Evolutionary conservation across 805 yeast genomes (phyloP).

Genomic region (Ogataea paraovalis): DNA sequence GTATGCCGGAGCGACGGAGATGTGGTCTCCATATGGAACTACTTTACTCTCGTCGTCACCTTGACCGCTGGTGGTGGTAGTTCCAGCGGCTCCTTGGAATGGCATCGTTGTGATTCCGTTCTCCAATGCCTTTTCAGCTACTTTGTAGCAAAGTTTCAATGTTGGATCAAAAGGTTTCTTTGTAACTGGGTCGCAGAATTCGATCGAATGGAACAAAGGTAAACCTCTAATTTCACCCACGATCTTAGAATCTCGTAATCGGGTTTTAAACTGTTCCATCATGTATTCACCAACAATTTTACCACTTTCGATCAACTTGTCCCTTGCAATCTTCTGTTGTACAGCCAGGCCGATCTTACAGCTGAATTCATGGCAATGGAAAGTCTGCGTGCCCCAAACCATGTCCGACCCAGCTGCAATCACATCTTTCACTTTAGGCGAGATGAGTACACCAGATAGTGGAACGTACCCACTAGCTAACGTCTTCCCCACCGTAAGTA

Average conservation of each 20-base stretch:
- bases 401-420: constrained; percentile 38
- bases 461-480: constrained; percentile 48
- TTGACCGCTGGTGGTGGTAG: no score
- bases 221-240: constrained; percentile 50
- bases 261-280: constrained; percentile 32
- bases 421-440: constrained; percentile 36
- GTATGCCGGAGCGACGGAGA: constrained; percentile 44
- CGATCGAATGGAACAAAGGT: constrained; percentile 51
- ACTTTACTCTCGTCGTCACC: constrained; percentile 36
- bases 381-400: constrained; percentile 45
- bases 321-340: constrained; percentile 37
- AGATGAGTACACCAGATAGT: constrained; percentile 41
- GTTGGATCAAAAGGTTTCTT: constrained; percentile 39
- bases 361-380: constrained; percentile 42
- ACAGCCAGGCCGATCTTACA: constrained; percentile 43
- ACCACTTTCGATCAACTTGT: constrained; percentile 37
- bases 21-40: constrained; percentile 36
- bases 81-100: constrained; percentile 19
- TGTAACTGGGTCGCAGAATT: constrained; percentile 41
- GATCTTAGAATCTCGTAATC: constrained; percentile 25
- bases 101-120: constrained; percentile 40
- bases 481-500: constrained; percentile 46
- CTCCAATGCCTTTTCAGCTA: constrained; percentile 33
- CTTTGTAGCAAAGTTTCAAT: constrained; percentile 28
- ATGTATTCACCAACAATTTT: constrained; percentile 38